These are phyloP conservation scores for Chlorella sp. DNA, from an alignment of 139 green algal species.

Conservation along the genomic window DNA sequence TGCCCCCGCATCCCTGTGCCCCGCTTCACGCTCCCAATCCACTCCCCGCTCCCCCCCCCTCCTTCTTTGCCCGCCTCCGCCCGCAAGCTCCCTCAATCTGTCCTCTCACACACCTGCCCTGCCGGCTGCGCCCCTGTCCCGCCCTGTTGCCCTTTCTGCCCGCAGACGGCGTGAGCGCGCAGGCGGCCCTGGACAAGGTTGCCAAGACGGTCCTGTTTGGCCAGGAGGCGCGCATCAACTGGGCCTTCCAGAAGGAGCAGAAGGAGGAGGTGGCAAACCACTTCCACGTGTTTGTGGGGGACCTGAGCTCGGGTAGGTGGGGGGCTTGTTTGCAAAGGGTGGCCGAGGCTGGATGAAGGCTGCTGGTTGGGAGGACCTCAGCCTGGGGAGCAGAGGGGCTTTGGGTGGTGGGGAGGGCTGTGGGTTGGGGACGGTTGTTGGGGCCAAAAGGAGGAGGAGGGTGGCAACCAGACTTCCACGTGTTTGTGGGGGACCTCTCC, in stretches of 20 bases:
- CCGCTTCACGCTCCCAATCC: too few relatives aligned
- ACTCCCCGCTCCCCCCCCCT: not conserved
- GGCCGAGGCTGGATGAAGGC: too few relatives aligned
- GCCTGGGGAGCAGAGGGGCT: too few relatives aligned
- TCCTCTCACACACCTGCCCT: too few relatives aligned
- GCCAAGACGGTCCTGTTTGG: conserved; percentile 58
- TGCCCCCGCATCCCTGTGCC: too few relatives aligned
- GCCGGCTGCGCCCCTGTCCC: too few relatives aligned
- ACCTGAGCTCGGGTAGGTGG: conserved; percentile 51
- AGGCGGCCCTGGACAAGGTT: conserved; percentile 48
- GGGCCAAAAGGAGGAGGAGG: not conserved
- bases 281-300: conserved; percentile 82
- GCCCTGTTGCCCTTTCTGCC: too few relatives aligned
- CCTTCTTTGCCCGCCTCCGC: not conserved
- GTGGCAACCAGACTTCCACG: not conserved
- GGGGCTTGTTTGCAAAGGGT: too few relatives aligned
- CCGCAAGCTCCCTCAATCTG: too few relatives aligned
- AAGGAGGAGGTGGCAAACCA: conserved; percentile 64
- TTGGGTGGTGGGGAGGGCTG: too few relatives aligned
- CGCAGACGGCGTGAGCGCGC: conserved; percentile 16
- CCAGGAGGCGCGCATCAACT: conserved; percentile 79
- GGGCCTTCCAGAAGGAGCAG: conserved; percentile 78
- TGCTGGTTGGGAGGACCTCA: too few relatives aligned
- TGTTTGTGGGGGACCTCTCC: conserved; percentile 28
- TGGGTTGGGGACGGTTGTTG: too few relatives aligned